Evolutionary conservation across 2,329 filamentous ascomycete genomes (phyloP), one percentile per base, ranked within the genome.

Genomic region (Stemphylium beticola): DNA sequence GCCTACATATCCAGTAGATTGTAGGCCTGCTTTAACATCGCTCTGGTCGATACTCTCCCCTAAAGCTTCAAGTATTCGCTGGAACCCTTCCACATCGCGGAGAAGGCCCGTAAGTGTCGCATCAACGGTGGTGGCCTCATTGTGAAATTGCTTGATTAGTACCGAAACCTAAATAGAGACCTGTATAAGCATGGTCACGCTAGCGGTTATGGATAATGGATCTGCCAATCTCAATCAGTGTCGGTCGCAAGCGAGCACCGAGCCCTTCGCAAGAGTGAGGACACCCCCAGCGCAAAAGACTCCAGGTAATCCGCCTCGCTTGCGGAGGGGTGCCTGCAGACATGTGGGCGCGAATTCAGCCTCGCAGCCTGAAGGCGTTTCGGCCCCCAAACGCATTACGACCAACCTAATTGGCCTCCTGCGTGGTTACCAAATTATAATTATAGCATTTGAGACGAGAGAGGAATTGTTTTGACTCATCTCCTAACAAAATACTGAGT

Each of bases 1-100:
- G 11, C 63, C 61, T 4, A 64, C 53, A 49, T 67, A 61, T 4
- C 64, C 65, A 4, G 61, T 69, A 3, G 41, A 44, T 22, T 61
- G 57, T 10, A 64, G 39, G 20, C 53, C 52, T 14, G 53, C 54
- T 36, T 58, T 59, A 24, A 61, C 52, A n/a, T 64, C 59, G 11
- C 57, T 41, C n/a, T 62, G 60, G 8, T 60, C 56, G 38, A 69
- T 60, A 1, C 63, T 67, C 29, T 67, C 66, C 54, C 57, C 61
- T 63, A 66, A 65, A 11, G 63, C 62, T 43, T 58, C 53, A 14
- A 69, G 34, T 12, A 66, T 60, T n/a, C 53, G 58, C 36, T 58
- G 53, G 33, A 67, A 61, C 9, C 55, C 52, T 15, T 61, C 61
- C 14, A 69, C 61, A 50, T 67, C 66, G 24, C 55, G 47, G 36